phyloP scores from a whole-genome alignment of 2,329 filamentous ascomycete species.

The Lachnellula hyalina region DNA sequence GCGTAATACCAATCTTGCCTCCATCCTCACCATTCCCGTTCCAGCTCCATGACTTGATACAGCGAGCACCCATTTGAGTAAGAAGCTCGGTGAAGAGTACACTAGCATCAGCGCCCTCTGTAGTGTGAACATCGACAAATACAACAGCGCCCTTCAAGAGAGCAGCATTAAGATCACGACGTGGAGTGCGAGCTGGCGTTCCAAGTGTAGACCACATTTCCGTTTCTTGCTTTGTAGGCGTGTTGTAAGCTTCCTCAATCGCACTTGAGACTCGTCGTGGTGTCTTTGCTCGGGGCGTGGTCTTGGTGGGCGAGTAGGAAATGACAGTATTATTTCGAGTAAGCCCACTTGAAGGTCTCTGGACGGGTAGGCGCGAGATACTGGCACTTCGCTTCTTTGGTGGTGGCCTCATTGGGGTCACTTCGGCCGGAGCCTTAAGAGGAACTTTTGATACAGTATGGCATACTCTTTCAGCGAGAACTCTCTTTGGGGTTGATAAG shows the following conservation, averaged over 20 bases:
- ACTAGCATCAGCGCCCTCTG: slow-evolving; percentile 74
- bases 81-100: slow-evolving; percentile 77
- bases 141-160: slow-evolving; percentile 68
- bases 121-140: slow-evolving; percentile 78
- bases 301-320: slow-evolving; percentile 49
- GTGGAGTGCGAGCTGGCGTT: slow-evolving; percentile 53
- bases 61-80: slow-evolving; percentile 74
- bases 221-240: slow-evolving; percentile 42
- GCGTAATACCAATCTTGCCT: slow-evolving; percentile 68
- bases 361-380: slow-evolving; percentile 37
- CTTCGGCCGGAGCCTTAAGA: slow-evolving; percentile 57
- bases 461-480: slow-evolving; percentile 40
- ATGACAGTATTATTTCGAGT: slow-evolving; percentile 48
- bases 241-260: slow-evolving; percentile 17
- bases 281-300: slow-evolving; percentile 20
- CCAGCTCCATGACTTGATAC: slow-evolving; percentile 72
- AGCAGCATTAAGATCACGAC: slow-evolving; percentile 45
- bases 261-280: slow-evolving; percentile 5
- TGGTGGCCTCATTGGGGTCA: slow-evolving; percentile 35
- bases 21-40: slow-evolving; percentile 37
- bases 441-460: slow-evolving; percentile 75
- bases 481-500: slow-evolving; percentile 25
- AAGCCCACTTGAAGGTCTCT: slow-evolving; percentile 37
- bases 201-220: slow-evolving; percentile 49
- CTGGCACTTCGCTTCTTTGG: slow-evolving; percentile 39